Evolutionary conservation across 2,329 filamentous ascomycete species (phyloP), one percentile per base, ranked within the genome.

Genomic region (Graphilbum ipis-grandicollis): DNA sequence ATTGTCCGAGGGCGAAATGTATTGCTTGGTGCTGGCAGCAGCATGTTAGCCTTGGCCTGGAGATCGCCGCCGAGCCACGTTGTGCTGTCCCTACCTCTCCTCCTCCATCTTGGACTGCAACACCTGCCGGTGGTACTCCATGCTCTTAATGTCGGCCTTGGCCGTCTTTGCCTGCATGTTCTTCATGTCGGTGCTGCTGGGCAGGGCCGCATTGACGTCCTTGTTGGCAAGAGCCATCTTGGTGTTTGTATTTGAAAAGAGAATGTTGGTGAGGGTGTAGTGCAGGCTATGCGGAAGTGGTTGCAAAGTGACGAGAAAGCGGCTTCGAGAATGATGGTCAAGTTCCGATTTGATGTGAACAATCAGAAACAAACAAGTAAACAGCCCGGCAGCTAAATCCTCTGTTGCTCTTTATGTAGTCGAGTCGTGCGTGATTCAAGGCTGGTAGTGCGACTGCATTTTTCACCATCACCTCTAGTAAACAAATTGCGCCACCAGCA

Each of bases 1-100:
- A 58, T 74, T 75, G 57, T 92, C 83, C n/a, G 80, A 86, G 3
- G 83, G 83, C 15, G 79, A 86, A 54, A 86, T 65, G 58, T 86
- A 88, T 47, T 45, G 48, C 43, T 48, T 53, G 44, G 45, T 47
- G 33, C 47, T 52, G 35, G 2, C 14, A 21, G 10, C 25, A 34
- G 19, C 2, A 10, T 21, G 19, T 26, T 3, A 22, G 29, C 5
- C 14, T 9, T 14, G 15, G 21, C 14, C 14, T 8, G 6, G 4
- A 7, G 22, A 9, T 13, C 26, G 14, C 26, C 9, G 26, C 5
- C 5, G 26, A 28, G 26, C 5, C 5, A 13, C 5, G 10, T 4
- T 22, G 4, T n/a, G 21, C 10, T 10, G 5, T 23, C 6, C 72
- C 46, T 63, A 82, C 79, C 71, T 61, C 45, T 70, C 66, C 49